phyloP scores from a whole-genome alignment of 495 filamentous ascomycete species.

The Annulohypoxylon moriforme region DNA sequence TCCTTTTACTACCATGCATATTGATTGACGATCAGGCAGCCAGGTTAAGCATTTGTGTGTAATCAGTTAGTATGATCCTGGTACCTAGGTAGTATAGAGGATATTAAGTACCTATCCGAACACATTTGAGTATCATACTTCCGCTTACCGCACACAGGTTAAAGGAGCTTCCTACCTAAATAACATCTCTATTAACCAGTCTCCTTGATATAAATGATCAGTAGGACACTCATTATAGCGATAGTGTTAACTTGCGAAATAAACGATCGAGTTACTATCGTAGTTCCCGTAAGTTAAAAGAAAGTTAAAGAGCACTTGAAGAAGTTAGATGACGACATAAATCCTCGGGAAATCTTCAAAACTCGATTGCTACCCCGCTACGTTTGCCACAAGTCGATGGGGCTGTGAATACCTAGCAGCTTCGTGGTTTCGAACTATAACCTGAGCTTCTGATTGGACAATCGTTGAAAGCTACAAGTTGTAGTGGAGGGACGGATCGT shows the following conservation, averaged over 20 bases:
- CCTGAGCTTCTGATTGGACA: slow-evolving; percentile 40
- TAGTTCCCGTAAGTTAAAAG: not conserved
- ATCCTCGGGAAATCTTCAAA: slow-evolving; percentile 13
- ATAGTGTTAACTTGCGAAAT: not conserved
- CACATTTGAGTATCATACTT: no score
- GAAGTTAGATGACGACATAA: slow-evolving; percentile 33
- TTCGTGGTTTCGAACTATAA: slow-evolving; percentile 6
- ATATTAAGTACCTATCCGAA: no score
- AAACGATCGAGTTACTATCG: not conserved
- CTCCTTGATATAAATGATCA: no score
- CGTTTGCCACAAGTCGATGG: slow-evolving; percentile 12
- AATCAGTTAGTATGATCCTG: no score
- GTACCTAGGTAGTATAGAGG: no score
- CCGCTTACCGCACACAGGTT: no score
- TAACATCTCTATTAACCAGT: no score
- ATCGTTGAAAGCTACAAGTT: slow-evolving; percentile 22
- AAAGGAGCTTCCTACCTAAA: no score
- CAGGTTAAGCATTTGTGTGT: not conserved
- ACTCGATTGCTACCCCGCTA: slow-evolving; percentile 35
- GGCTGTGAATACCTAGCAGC: slow-evolving; percentile 13
- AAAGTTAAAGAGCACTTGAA: slow-evolving; percentile 16
- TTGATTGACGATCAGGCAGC: not conserved
- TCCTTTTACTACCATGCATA: not conserved
- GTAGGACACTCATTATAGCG: no score
- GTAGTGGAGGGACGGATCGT: slow-evolving; percentile 37